phyloP scores from a whole-genome alignment of 1,139 yeast genomes.

The Kurtzmaniella quercitrusa region DNA sequence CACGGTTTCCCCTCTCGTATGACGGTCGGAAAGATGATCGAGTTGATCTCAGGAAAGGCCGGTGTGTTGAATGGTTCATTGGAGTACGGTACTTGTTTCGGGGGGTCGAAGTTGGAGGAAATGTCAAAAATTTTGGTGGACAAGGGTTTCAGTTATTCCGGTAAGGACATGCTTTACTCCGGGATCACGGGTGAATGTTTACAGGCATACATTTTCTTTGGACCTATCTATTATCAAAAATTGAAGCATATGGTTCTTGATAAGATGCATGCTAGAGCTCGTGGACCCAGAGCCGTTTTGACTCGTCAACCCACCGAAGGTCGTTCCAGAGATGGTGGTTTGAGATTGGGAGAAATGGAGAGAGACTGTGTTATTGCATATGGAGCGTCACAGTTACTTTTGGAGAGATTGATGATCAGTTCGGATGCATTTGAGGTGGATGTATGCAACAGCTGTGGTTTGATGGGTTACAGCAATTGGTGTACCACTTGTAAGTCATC shows the following conservation, averaged over 20 bases:
- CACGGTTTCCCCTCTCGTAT: slow-evolving; percentile 99
- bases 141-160: slow-evolving; percentile 90
- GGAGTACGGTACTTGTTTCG: slow-evolving; percentile 97
- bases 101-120: slow-evolving; percentile 91
- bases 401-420: slow-evolving; percentile 93
- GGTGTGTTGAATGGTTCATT: slow-evolving; percentile 90
- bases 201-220: slow-evolving; percentile 96
- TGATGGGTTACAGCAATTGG: slow-evolving; percentile 98
- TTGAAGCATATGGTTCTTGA: slow-evolving; percentile 98
- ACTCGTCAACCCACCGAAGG: slow-evolving; percentile 99
- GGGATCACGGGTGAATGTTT: slow-evolving; percentile 97
- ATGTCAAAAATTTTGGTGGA: slow-evolving; percentile 92
- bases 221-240: slow-evolving; percentile 96
- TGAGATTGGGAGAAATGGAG: slow-evolving; percentile 99
- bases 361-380: slow-evolving; percentile 99
- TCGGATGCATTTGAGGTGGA: slow-evolving; percentile 98
- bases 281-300: slow-evolving; percentile 97
- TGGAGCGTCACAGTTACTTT: slow-evolving; percentile 92
- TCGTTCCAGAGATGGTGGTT: slow-evolving; percentile 98
- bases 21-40: slow-evolving; percentile 99
- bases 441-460: slow-evolving; percentile 91
- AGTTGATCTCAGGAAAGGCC: slow-evolving; percentile 92
- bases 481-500: slow-evolving; percentile 92
- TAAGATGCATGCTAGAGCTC: slow-evolving; percentile 98
- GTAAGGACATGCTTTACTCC: slow-evolving; percentile 96